Evolutionary conservation across 2,329 filamentous ascomycete genomes (phyloP), one percentile per base, ranked within the genome.

Genomic region (Pseudocercospora crystallina): DNA sequence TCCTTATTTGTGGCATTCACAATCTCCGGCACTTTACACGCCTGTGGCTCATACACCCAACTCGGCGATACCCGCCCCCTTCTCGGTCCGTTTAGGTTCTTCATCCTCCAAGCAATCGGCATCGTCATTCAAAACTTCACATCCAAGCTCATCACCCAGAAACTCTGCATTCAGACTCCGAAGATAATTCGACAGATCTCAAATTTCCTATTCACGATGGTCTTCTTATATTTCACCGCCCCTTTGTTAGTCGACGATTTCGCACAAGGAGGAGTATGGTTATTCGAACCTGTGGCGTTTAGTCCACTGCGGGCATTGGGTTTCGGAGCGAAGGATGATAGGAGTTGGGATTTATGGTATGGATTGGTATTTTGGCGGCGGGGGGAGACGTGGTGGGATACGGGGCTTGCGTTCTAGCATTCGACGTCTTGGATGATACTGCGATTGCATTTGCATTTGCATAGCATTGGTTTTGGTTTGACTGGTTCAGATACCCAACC

Each of bases 281-380:
- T 95, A 11, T 83, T 83, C 54, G 90, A 96, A 69, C 89, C 90
- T 0, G 71, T 95, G n/a, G 89, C 90, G 0, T 58, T 92, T 8
- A 95, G 89, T 47, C 65, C 79, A 1, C 64, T 90, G n/a, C 76
- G 89, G 20, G 80, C 78, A 2, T 31, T 91, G 12, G 85, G 87
- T 0, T 73, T 85, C 31, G 87, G 86, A 0, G 72, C 73, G 1
- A 69, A 76, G 13, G 81, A 79, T 0, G 83, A 87, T 61, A 71
- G 76, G 1, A 85, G 82, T 77, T 88, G 82, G 81, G 81, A 87
- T 61, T 90, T 85, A 81, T 75, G 77, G 56, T 66, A 74, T 30
- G 68, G 76, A 15, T 73, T 80, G 54, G 67, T 83, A 15, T 75
- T 78, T 1, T 84, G 80, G 80, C 78, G 86, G 69, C 69, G 61